Base-by-base conservation (phyloP, 345 rosid genomes). In the Acer saccharum region DNA sequence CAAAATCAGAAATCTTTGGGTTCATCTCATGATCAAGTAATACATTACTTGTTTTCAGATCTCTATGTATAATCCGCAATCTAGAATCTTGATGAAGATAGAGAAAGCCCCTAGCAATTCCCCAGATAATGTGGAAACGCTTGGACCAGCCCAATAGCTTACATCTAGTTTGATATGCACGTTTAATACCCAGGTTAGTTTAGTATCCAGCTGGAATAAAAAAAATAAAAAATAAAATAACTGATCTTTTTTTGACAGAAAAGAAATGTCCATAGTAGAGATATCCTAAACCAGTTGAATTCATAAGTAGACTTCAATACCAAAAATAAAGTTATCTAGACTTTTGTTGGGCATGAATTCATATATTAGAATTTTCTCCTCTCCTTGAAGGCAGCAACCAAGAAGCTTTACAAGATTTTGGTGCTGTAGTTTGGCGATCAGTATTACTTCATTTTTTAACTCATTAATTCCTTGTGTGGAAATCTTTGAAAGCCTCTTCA, bases 1-100 rank as follows among this genome's bases (percentile, higher is more conserved):
- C 90, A 76, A 87, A 87, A 64, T 87, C 89, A 55, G 87, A 86
- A 52, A 86, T 84, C 72, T 86, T 86, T 6, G 86, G 84, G 75
- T 80, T 84, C 84, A 86, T 80, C 20, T 82, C 84, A 8, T 80
- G 66, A 27, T 86, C 87, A n/a, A 86, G 66, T 60, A 84, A 85
- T 54, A 86, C 71, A 73, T 86, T 84, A 57, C 86, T 84, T 18
- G 80, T 81, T 77, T 86, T 86, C 16, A 83, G 62, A 81, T 86
- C 85, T 64, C 89, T 63, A 54, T 86, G 89, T 8, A 86, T 80
- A 57, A 87, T 84, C 11, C 87, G 77, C 23, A 76, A 71, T 73
- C 83, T 73, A 14, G 87, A 84, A 74, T 87, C 89, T 58, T 81
- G 89, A 81, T 87, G 86, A 61, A 84, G 87, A 72, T 87, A 87